Base-by-base conservation (phyloP, 78 protist species). In the Bodo saltans region DNA sequence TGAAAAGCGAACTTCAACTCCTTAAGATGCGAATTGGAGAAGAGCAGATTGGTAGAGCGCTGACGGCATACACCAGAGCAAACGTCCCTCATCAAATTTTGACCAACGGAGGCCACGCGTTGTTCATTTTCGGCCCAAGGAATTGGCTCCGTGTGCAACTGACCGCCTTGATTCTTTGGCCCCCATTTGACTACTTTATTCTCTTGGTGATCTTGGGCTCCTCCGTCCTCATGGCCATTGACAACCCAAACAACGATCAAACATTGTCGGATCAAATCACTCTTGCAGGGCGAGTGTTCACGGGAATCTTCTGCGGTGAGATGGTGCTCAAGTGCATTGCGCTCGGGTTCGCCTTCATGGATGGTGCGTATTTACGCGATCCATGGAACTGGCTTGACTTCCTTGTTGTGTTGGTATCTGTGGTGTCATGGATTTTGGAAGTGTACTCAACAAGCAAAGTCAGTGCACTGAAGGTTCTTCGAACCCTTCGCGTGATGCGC, bases 401-500 rank as follows among this genome's bases (percentile, higher is more conserved):
- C 68, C 60, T 38, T 29, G 79, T 83, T 21, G 87, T 83, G 37
- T 3, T 40, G 39, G 70, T 83, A 1, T 74, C 83, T n/a, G 11
- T 88, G 28, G n/a, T 74, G 29, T 12, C 83, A 32, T 33, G 0
- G 28, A 1, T 26, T 2, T 34, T 75, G 8, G 39, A 34, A 11
- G n/a, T n/a, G n/a, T 21, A 23, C 42, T 0, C 53, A 25, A 17
- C 0, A 17, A 0, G 53, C 12, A 25, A 47, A 34, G 11, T 79
- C 71, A 0, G 11, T 29, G 0, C 35, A 12, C 17, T 86, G 30
- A 52, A 75, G 0, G 85, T 85, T 1, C 27, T 89, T 23, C 85
- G 92, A 29, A 41, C 74, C 37, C 69, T 84, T 21, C 70, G 88
- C 0, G 90, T 87, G 3, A 68, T 90, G 35, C 90, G 93, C 1